Evolutionary conservation across 2,329 filamentous ascomycete species (phyloP), one percentile per base, ranked within the genome.

Genomic region (Esteya vermicola): DNA sequence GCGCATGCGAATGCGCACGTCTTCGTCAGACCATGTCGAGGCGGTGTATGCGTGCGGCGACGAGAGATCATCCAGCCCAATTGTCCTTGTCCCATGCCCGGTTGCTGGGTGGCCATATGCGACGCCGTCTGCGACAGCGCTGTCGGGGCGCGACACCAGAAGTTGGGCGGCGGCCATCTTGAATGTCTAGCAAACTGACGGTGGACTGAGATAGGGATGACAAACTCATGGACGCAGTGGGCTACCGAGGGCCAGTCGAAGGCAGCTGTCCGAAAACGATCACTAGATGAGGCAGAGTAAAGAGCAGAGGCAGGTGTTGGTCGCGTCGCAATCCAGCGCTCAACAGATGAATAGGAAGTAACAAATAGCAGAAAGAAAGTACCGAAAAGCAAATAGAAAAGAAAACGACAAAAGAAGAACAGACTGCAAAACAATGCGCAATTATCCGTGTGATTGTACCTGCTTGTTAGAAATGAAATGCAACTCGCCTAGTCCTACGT

Each of bases 81-180:
- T 56, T 48, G 51, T 47, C 49, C 46, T 54, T 41, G 49, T 57
- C 52, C 49, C 57, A 53, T 44, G 51, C 45, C 35, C 55, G 51
- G 46, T 55, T 47, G 54, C 52, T 51, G 48, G 50, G 52, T 48
- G 61, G 47, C 56, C 58, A 61, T 52, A 57, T 50, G 45, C 39
- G 38, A 39, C 55, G 55, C 52, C 59, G 43, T 14, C 41, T 61
- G 51, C 58, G 58, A 52, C 57, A 59, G 57, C 63, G 56, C 52
- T 56, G 54, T 55, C 59, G 56, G 31, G 41, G 43, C 54, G 59
- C 49, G 57, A 59, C 47, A 55, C 54, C 56, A 64, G 53, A 59
- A 70, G 59, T 50, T 61, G 59, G 60, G 61, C 62, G 55, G 67
- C 58, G 57, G 70, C 69, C 70, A 75, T 75, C 55, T 52, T 69